Conservation (phyloP, 2,329 filamentous ascomycete species). For the Penicillium sp. region DNA sequence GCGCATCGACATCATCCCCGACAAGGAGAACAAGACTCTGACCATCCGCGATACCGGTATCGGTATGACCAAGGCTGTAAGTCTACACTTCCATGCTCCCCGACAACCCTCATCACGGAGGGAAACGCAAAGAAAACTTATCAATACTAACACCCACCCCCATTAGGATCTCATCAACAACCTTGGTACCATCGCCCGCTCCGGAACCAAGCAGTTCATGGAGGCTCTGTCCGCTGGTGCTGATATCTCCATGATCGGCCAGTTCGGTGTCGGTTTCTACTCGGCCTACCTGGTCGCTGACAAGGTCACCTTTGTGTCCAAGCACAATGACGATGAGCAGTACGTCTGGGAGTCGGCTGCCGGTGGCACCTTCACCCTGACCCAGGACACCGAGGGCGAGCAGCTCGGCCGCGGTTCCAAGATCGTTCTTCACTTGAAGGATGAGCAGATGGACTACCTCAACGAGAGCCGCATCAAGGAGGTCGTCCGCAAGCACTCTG, state of each 20-base stretch:
- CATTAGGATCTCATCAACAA: constrained; percentile 97
- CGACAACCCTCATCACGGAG: neutral
- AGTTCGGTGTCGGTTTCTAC: constrained; percentile 99
- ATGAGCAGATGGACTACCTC: constrained; percentile 97
- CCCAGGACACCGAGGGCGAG: constrained; percentile 84
- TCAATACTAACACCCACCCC: constrained; percentile 9
- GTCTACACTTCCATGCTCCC: constrained; percentile 43
- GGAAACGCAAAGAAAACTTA: neutral
- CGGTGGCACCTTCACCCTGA: constrained; percentile 94
- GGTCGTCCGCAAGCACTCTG: constrained; percentile 99
- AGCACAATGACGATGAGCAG: constrained; percentile 99
- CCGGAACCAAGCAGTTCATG: constrained; percentile 99
- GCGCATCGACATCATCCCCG: constrained; percentile 96
- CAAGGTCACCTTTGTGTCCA: constrained; percentile 90
- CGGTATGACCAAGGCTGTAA: constrained; percentile 99
- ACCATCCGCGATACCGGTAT: constrained; percentile 98
- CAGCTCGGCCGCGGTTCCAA: constrained; percentile 90
- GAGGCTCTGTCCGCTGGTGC: constrained; percentile 97
- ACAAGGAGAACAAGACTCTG: constrained; percentile 96
- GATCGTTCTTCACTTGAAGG: constrained; percentile 98
- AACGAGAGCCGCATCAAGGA: constrained; percentile 99
- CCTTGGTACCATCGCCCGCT: constrained; percentile 98
- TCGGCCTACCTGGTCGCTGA: constrained; percentile 99
- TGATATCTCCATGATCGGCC: constrained; percentile 99
- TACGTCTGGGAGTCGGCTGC: constrained; percentile 99